Evolutionary conservation across 805 yeast species (phyloP).

Genomic region (Schwanniomyces pseudopolymorphus): DNA sequence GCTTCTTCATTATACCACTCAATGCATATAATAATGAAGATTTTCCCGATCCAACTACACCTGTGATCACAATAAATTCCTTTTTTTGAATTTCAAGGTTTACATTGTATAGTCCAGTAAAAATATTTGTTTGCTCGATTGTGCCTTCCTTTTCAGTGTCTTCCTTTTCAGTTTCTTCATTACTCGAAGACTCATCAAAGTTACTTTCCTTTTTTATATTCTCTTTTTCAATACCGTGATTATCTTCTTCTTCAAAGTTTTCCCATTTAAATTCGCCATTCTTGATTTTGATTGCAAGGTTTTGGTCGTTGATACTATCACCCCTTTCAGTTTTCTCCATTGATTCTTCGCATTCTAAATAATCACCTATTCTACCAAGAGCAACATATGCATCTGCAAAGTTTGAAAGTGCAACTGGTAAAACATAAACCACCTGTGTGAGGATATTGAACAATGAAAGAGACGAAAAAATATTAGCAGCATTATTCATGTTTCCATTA

Average conservation of each 20-base stretch:
- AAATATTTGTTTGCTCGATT: constrained; percentile 1
- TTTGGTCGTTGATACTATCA: constrained; percentile 1
- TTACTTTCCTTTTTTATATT: neutral
- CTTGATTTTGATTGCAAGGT: constrained; percentile 47
- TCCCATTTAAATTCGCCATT: constrained; percentile 72
- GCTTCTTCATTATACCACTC: constrained; percentile 64
- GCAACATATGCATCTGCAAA: constrained; percentile 14
- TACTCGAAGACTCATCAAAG: neutral
- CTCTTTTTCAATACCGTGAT: constrained; percentile 1
- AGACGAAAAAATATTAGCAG: constrained; percentile 15
- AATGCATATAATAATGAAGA: constrained; percentile 68
- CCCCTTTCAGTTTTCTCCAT: neutral
- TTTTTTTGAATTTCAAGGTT: constrained; percentile 54
- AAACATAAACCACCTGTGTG: constrained; percentile 7
- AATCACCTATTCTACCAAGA: constrained; percentile 7
- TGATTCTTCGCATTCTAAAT: constrained; percentile 6
- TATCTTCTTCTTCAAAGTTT: constrained; percentile 10
- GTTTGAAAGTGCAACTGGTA: constrained; percentile 13
- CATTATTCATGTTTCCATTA: constrained; percentile 3
- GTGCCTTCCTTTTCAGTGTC: neutral
- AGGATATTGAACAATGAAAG: constrained; percentile 15
- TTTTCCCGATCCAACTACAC: constrained; percentile 80
- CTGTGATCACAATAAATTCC: constrained; percentile 74
- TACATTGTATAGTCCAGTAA: constrained; percentile 44
- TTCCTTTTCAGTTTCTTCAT: neutral